Evolutionary conservation across 108 stramenopile species (phyloP).

Genomic region (Skeletonema grethae): DNA sequence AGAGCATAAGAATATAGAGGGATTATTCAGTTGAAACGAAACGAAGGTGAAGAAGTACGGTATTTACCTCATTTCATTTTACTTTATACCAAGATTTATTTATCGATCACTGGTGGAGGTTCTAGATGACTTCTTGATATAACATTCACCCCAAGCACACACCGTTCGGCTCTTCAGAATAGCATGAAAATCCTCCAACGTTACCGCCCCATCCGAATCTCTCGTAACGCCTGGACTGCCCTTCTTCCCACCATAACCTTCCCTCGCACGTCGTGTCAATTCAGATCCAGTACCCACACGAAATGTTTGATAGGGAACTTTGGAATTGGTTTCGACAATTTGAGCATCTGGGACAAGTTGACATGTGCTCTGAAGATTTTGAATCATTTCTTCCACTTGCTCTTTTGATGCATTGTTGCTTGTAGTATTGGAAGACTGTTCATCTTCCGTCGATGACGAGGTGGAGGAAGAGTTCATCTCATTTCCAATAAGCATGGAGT

Average conservation of each 20-base stretch:
- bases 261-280: constrained; percentile 51
- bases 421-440: constrained; percentile 1
- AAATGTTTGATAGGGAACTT: constrained; percentile 72
- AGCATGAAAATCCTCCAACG: constrained; percentile 47
- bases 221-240: constrained; percentile 13
- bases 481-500: constrained; percentile 21
- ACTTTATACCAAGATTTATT: background rate
- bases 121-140: constrained; percentile 50
- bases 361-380: constrained; percentile 75
- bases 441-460: background rate
- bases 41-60: no score
- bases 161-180: constrained; percentile 74
- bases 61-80: no score
- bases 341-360: constrained; percentile 82
- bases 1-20: background rate
- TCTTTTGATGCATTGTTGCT: constrained; percentile 34
- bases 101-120: constrained; percentile 34
- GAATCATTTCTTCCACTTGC: constrained; percentile 60
- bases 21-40: background rate
- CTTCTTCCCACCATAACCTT: constrained; percentile 47
- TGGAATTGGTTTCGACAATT: constrained; percentile 63
- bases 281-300: constrained; percentile 63
- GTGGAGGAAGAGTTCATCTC: background rate
- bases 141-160: constrained; percentile 90
- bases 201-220: constrained; percentile 23